Percentiles rank a stretch among this genome's conserved stretches.
Conservation (phyloP, 257 asterid genomes). For the Fraxinus excelsior region DNA sequence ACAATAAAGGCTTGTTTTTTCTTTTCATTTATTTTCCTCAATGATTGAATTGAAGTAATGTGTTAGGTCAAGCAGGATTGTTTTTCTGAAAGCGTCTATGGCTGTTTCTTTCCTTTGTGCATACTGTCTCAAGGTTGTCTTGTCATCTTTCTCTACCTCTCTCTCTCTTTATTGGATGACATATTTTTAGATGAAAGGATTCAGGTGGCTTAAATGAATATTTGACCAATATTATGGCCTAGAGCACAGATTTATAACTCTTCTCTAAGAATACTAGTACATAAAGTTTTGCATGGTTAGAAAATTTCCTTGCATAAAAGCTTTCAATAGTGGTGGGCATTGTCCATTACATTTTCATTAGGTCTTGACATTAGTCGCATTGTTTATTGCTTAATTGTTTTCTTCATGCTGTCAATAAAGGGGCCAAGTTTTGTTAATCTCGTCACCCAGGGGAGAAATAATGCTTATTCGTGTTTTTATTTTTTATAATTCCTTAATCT, state of each 20-base stretch:
- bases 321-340: background rate
- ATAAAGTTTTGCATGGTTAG: background rate
- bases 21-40: background rate
- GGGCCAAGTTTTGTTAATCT: background rate
- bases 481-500: background rate
- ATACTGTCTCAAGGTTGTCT: background rate
- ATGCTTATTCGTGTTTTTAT: background rate
- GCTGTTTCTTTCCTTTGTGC: background rate
- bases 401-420: background rate
- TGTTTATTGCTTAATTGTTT: background rate
- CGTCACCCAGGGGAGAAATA: background rate
- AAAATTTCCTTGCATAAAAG: background rate
- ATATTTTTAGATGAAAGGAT: background rate
- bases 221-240: background rate
- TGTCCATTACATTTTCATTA: background rate
- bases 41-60: background rate
- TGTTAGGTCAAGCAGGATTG: background rate
- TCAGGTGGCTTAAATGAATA: background rate
- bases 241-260: background rate
- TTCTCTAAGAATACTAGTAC: background rate
- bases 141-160: background rate
- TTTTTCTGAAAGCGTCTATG: background rate
- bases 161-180: background rate
- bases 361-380: background rate
- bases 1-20: background rate